These are phyloP conservation scores for Leucoagaricus sp. DNA, from an alignment of 1,284 basidiomycete genomes.

Conservation along the genomic window DNA sequence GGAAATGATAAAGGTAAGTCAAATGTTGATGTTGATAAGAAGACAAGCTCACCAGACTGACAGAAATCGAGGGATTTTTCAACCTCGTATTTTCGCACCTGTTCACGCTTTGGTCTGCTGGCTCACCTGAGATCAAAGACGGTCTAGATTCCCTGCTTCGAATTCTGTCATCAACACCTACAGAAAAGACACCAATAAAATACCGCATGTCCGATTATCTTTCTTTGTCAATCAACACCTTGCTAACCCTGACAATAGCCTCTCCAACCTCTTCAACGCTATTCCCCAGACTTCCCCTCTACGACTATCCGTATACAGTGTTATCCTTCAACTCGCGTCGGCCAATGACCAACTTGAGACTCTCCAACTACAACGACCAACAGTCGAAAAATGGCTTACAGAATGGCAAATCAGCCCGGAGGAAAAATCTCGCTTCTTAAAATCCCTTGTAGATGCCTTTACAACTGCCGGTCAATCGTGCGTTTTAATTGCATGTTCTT, in stretches of 20 bases:
- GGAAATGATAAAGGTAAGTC: conserved; percentile 71
- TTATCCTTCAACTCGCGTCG: conserved; percentile 67
- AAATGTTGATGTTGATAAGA: conserved; percentile 2
- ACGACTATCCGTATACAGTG: conserved; percentile 65
- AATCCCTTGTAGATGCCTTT: conserved; percentile 65
- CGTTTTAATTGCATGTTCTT: conserved; percentile 28
- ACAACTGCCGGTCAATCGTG: conserved; percentile 59
- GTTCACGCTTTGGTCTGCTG: conserved; percentile 54
- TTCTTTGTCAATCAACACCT: conserved; percentile 1
- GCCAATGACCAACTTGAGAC: conserved; percentile 70
- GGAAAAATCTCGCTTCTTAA: conserved; percentile 73
- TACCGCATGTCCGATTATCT: conserved; percentile 63
- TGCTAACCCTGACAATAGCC: conserved; percentile 42
- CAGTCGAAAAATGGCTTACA: conserved; percentile 73
- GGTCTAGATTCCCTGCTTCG: conserved; percentile 52
- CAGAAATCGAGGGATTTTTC: conserved; percentile 87
- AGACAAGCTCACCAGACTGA: conserved; percentile 14
- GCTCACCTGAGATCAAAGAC: conserved; percentile 54
- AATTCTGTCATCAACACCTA: conserved; percentile 55
- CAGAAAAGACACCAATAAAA: conserved; percentile 56
- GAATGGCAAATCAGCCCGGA: conserved; percentile 76
- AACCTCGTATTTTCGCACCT: conserved; percentile 77
- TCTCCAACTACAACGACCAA: conserved; percentile 62
- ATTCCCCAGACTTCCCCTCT: conserved; percentile 70
- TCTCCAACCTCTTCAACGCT: conserved; percentile 89